Percentiles rank a stretch among this genome's conserved stretches.
These are phyloP conservation scores for Phlyctochytrium planicorne DNA, from an alignment of 192 early-diverging fungal genomes.

Conservation along the genomic window DNA sequence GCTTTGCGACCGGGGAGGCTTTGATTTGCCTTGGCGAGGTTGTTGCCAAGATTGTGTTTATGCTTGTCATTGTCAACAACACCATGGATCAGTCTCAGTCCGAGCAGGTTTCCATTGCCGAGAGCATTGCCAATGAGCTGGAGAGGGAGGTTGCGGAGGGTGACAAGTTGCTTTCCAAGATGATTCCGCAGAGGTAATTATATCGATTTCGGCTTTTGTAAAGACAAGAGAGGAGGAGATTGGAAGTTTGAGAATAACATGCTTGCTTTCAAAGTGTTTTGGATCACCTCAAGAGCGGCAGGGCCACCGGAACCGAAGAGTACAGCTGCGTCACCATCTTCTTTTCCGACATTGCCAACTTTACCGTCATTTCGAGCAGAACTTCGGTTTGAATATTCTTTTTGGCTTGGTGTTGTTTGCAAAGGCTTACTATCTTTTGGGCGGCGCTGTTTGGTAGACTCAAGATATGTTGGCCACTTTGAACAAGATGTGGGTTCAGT, in stretches of 20 bases:
- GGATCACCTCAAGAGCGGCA: constrained; percentile 42
- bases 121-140: constrained; percentile 26
- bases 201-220: too few species aligned
- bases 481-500: constrained; percentile 43
- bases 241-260: too few species aligned
- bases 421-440: background rate
- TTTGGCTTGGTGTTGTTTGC: background rate
- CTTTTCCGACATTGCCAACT: constrained; percentile 46
- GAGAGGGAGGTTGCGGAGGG: constrained; percentile 33
- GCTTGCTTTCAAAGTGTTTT: too few species aligned
- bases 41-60: constrained; percentile 37
- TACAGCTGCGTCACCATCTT: constrained; percentile 40
- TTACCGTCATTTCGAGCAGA: constrained; percentile 33
- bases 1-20: constrained; percentile 27
- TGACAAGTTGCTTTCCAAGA: constrained; percentile 31
- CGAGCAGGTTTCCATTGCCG: constrained; percentile 24
- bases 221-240: too few species aligned
- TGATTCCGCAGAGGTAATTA: constrained; percentile 35
- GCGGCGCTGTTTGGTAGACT: constrained; percentile 19
- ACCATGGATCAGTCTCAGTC: constrained; percentile 43
- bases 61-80: constrained; percentile 42
- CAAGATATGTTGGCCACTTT: constrained; percentile 45
- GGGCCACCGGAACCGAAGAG: constrained; percentile 39
- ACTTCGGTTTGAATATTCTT: constrained; percentile 27
- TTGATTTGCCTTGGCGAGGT: constrained; percentile 32